Conservation (phyloP, 1,284 basidiomycete genomes). For the Pyrrhoderma lamaoense region DNA sequence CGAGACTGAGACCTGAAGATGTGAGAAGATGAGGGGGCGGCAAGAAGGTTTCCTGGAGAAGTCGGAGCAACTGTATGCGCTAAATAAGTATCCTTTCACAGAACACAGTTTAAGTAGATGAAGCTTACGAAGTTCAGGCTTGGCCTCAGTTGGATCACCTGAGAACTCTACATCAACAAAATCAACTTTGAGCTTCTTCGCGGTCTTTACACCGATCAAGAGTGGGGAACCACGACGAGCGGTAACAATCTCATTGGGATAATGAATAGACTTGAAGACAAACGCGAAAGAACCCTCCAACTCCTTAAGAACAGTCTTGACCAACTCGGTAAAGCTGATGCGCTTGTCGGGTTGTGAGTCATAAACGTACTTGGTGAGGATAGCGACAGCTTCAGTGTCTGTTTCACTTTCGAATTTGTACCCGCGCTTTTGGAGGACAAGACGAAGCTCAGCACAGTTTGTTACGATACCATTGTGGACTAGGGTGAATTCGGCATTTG, state of each 20-base stretch:
- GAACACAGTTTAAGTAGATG: too few relatives aligned
- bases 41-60: constrained; percentile 58
- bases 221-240: constrained; percentile 97
- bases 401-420: constrained; percentile 95
- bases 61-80: constrained; percentile 44
- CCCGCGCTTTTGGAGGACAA: constrained; percentile 93
- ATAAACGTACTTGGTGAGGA: constrained; percentile 95
- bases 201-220: constrained; percentile 98
- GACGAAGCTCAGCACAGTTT: constrained; percentile 84
- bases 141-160: constrained; percentile 58
- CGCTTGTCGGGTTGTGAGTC: constrained; percentile 89
- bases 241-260: constrained; percentile 93
- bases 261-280: constrained; percentile 97
- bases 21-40: constrained; percentile 68
- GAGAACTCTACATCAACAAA: constrained; percentile 98
- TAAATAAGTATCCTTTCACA: constrained; percentile 17
- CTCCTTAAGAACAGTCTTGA: constrained; percentile 97
- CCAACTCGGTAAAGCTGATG: constrained; percentile 83
- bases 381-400: constrained; percentile 96
- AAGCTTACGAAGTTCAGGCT: constrained; percentile 51
- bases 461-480: constrained; percentile 99
- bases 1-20: constrained; percentile 94
- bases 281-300: constrained; percentile 99
- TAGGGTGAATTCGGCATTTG: constrained; percentile 79
- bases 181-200: constrained; percentile 99